These are phyloP conservation scores for Eutrema heterophyllum DNA, from an alignment of 345 rosid genomes.

Conservation along the genomic window DNA sequence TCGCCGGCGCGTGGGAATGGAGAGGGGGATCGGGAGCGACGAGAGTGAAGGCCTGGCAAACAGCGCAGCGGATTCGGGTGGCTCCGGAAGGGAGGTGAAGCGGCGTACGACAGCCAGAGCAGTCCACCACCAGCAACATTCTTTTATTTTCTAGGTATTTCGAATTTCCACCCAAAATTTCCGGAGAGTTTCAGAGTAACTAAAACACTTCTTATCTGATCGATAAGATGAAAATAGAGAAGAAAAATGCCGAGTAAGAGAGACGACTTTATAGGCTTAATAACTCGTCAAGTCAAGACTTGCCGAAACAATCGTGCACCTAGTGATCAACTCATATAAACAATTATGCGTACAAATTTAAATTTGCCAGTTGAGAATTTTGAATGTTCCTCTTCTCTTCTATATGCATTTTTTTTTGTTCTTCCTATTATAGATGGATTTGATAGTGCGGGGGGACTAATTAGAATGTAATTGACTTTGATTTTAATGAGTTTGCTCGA, in stretches of 20 bases:
- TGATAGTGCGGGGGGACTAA: background rate
- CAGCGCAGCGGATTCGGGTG: slow-evolving; percentile 59
- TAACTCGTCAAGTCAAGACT: too few relatives aligned
- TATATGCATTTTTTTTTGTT: background rate
- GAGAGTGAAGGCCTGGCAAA: slow-evolving; percentile 66
- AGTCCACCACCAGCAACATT: slow-evolving; percentile 52
- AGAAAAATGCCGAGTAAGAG: too few relatives aligned
- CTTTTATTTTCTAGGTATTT: background rate
- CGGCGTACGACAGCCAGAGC: slow-evolving; percentile 66
- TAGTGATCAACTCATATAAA: too few relatives aligned
- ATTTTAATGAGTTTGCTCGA: background rate
- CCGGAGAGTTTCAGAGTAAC: background rate
- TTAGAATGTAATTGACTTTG: background rate
- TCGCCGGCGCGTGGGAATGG: slow-evolving; percentile 13
- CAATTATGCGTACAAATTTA: too few relatives aligned
- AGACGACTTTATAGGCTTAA: too few relatives aligned
- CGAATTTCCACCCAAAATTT: background rate
- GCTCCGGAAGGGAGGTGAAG: slow-evolving; percentile 69
- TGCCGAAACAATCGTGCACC: too few relatives aligned
- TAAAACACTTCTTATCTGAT: background rate
- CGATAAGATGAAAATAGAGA: too few relatives aligned
- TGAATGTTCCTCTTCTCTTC: background rate
- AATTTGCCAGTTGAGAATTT: background rate
- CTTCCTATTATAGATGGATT: background rate
- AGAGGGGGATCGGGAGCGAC: slow-evolving; percentile 44